A percentile compares a stretch with the other conserved stretches of the same genome.
Evolutionary conservation across 306 rosid genomes (phyloP).

Genomic region (Vigna unguiculata): DNA sequence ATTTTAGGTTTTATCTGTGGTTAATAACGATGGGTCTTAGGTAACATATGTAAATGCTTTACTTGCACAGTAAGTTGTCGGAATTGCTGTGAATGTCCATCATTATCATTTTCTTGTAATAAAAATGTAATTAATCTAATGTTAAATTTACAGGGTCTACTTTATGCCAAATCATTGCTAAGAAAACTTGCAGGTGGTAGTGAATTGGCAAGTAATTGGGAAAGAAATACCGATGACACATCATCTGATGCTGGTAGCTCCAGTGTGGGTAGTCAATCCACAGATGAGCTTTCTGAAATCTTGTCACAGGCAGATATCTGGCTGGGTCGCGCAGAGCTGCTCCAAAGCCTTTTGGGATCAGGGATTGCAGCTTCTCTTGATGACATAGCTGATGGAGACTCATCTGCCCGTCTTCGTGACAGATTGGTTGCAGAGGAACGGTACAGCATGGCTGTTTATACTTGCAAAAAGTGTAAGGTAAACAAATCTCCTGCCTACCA

Average conservation of each 20-base stretch:
- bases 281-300: conserved; percentile 88
- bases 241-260: conserved; percentile 99
- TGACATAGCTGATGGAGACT: conserved; percentile 91
- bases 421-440: conserved; percentile 89
- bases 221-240: conserved; percentile 82
- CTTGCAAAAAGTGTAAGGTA: conserved; percentile 98
- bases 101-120: conserved; percentile 35
- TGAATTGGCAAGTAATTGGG: conserved; percentile 72
- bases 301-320: conserved; percentile 78
- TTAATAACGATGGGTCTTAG: background rate
- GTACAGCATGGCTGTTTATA: conserved; percentile 98
- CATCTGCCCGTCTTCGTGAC: conserved; percentile 91
- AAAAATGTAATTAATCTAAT: conserved; percentile 25
- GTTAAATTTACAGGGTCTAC: conserved; percentile 74
- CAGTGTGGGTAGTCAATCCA: conserved; percentile 87
- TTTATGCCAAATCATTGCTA: conserved; percentile 81
- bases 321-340: conserved; percentile 95
- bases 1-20: conserved; percentile 22
- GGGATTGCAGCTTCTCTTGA: conserved; percentile 97
- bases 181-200: conserved; percentile 81
- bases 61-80: conserved; percentile 1
- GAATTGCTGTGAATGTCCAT: conserved; percentile 34
- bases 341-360: conserved; percentile 96
- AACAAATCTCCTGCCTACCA: conserved; percentile 19
- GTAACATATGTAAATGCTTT: conserved; percentile 35